Percentiles rank a stretch among this genome's conserved stretches.
Conservation (phyloP, 1,139 yeast genomes). For the Sugiyamaella grinbergsii region DNA sequence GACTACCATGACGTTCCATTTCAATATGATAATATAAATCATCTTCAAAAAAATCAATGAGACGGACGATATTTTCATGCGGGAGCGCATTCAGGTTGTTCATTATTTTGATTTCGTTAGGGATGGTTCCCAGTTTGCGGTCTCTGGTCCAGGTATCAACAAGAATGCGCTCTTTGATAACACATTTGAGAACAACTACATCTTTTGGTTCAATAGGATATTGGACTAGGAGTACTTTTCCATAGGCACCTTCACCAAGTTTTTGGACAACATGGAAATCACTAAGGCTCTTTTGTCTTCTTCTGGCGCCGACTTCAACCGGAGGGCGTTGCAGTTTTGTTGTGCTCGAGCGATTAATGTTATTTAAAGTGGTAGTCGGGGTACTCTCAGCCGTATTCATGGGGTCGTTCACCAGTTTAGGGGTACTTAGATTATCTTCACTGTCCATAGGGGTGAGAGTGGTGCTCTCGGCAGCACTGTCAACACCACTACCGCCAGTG, state of each 20-base stretch:
- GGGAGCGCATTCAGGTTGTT: constrained; percentile 67
- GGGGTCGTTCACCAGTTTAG: neutral
- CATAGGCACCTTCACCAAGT: constrained; percentile 97
- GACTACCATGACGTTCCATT: constrained; percentile 84
- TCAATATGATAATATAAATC: constrained; percentile 84
- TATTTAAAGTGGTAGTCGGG: neutral
- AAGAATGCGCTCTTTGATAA: constrained; percentile 85
- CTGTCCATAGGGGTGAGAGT: constrained; percentile 18
- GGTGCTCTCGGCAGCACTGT: constrained; percentile 8
- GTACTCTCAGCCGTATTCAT: neutral
- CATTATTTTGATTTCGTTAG: constrained; percentile 92
- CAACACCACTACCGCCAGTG: constrained; percentile 22
- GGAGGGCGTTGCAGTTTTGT: constrained; percentile 15
- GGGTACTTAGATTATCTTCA: constrained; percentile 16
- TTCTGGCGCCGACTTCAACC: constrained; percentile 40
- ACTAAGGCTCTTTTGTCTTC: constrained; percentile 57
- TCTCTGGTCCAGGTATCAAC: constrained; percentile 98
- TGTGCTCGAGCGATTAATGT: neutral
- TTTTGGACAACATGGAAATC: constrained; percentile 73
- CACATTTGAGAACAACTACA: constrained; percentile 79
- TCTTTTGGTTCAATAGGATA: constrained; percentile 63
- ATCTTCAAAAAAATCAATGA: constrained; percentile 91
- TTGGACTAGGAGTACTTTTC: constrained; percentile 81
- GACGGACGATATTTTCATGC: constrained; percentile 82
- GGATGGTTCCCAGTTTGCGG: constrained; percentile 85